Evolutionary conservation across 2,329 filamentous ascomycete species (phyloP), one percentile per base, ranked within the genome.

Genomic region (Byssoonygena ceratinophila): DNA sequence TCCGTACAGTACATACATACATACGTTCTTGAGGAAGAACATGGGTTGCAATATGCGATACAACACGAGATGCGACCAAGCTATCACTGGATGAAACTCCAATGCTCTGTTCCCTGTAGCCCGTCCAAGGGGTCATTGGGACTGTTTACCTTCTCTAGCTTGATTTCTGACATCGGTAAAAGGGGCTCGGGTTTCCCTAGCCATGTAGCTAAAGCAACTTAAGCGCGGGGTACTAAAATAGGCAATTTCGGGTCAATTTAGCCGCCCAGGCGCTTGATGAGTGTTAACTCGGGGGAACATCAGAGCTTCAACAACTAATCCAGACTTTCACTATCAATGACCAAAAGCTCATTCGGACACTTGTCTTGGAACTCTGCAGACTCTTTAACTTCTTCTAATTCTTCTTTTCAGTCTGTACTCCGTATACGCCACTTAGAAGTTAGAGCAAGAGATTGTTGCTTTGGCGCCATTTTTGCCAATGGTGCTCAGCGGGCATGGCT

Each of bases 401-500:
- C n/a, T n/a, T n/a, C n/a, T n/a, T n/a, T n/a, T n/a, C n/a, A n/a
- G n/a, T n/a, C n/a, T n/a, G n/a, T n/a, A n/a, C n/a, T n/a, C n/a
- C n/a, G n/a, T n/a, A n/a, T n/a, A n/a, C n/a, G n/a, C n/a, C n/a
- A n/a, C n/a, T n/a, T n/a, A n/a, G n/a, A n/a, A n/a, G n/a, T n/a
- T n/a, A n/a, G 37, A 40, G 5, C 37, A 22, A 16, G 37, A 3
- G 4, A 2, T 40, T 14, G 14, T 20, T 22, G 36, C 18, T 22
- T 16, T 40, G 18, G n/a, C 11, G 7, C 14, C 27, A 45, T n/a
- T 45, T 31, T 27, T 27, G 20, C 2, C 27, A 22, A 46, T 34
- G 29, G 25, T 46, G n/a, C 14, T 25, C 25, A 36, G 18, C 18
- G 23, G n/a, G n/a, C 46, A 58, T 58, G 57, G 55, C 57, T n/a